A percentile compares a stretch with the other conserved stretches of the same genome.
Conservation (phyloP, 371 early-diverging fungal genomes). For the Choanephora cucurbitarum region DNA sequence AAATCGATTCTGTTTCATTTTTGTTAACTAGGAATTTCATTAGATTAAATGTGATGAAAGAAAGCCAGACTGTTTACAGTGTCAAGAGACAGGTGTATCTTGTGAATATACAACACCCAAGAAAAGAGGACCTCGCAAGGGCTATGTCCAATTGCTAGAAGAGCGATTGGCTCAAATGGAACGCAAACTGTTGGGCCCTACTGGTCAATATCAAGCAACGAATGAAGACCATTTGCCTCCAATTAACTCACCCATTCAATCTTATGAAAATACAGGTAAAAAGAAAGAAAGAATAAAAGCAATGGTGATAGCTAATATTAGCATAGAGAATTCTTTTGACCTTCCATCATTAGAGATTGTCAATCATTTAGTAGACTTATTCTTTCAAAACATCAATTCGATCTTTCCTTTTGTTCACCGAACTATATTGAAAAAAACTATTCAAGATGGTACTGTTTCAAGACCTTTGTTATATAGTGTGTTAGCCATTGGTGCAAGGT, state of each 20-base stretch:
- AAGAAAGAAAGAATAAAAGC: neutral
- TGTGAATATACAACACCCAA: slow-evolving; percentile 78
- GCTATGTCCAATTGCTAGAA: slow-evolving; percentile 75
- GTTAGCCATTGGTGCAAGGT: slow-evolving; percentile 49
- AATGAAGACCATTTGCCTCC: slow-evolving; percentile 6
- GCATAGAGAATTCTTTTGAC: slow-evolving; percentile 18
- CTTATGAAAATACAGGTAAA: slow-evolving; percentile 20
- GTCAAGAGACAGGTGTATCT: slow-evolving; percentile 56
- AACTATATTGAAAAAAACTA: slow-evolving; percentile 25
- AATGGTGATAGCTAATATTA: neutral
- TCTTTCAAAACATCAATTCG: slow-evolving; percentile 58
- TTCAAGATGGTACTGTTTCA: slow-evolving; percentile 37
- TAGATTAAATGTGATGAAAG: slow-evolving; percentile 79
- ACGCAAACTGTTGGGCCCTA: slow-evolving; percentile 43
- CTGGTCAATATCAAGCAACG: slow-evolving; percentile 9
- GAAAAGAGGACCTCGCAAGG: slow-evolving; percentile 79
- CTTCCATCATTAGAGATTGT: slow-evolving; percentile 50
- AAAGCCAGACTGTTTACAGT: slow-evolving; percentile 77
- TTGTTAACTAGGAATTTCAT: neutral
- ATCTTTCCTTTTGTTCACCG: slow-evolving; percentile 59
- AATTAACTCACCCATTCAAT: slow-evolving; percentile 18
- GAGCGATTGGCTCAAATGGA: slow-evolving; percentile 70
- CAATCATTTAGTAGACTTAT: slow-evolving; percentile 57
- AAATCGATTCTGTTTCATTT: neutral
- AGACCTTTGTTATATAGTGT: slow-evolving; percentile 44